A percentile compares a stretch with the other conserved stretches of the same genome.
phyloP scores from a whole-genome alignment of 768 basidiomycete species.

The Leccinellum albellum region DNA sequence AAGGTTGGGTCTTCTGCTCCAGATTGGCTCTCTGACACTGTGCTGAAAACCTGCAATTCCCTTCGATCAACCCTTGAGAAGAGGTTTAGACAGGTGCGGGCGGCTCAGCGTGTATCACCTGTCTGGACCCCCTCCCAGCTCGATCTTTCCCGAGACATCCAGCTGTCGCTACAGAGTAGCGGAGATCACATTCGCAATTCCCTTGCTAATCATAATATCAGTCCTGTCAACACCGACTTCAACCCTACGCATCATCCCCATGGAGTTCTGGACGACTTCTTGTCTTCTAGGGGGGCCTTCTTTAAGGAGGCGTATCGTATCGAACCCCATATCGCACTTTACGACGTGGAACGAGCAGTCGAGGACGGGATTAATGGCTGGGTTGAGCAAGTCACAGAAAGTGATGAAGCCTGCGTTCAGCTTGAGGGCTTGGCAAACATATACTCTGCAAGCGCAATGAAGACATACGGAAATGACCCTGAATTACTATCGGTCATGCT shows the following conservation, averaged over 20 bases:
- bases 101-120: slow-evolving; percentile 24
- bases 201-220: background rate
- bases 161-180: background rate
- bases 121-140: slow-evolving; percentile 28
- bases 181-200: background rate
- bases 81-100: slow-evolving; percentile 35
- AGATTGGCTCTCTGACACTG: slow-evolving; percentile 36
- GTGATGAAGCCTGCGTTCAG: slow-evolving; percentile 3
- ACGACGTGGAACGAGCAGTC: slow-evolving; percentile 37
- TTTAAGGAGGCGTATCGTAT: slow-evolving; percentile 1
- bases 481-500: slow-evolving; percentile 42
- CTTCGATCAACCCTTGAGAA: slow-evolving; percentile 23
- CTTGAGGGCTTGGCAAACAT: slow-evolving; percentile 22
- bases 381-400: slow-evolving; percentile 14
- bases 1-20: slow-evolving; percentile 25
- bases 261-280: background rate
- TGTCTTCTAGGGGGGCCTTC: slow-evolving; percentile 6
- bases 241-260: slow-evolving; percentile 1
- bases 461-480: slow-evolving; percentile 30
- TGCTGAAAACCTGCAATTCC: slow-evolving; percentile 30
- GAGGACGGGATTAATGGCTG: slow-evolving; percentile 31
- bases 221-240: background rate
- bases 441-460: slow-evolving; percentile 27
- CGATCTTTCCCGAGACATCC: background rate
- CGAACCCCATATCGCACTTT: slow-evolving; percentile 18